Conservation (phyloP, 2,329 filamentous ascomycete genomes). For the Clarireedia hainanense region DNA sequence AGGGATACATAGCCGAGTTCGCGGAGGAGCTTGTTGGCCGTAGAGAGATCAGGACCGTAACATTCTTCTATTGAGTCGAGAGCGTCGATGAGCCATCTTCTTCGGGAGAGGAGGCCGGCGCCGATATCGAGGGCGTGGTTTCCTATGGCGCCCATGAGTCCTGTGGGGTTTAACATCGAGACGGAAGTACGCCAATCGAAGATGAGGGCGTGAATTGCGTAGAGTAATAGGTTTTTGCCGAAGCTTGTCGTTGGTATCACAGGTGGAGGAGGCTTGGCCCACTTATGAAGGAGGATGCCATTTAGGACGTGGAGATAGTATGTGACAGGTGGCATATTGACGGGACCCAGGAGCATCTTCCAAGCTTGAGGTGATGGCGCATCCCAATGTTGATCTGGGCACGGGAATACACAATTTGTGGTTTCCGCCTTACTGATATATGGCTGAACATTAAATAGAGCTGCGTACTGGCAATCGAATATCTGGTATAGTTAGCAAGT, state of each 20-base stretch:
- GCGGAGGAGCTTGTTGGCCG: slow-evolving; percentile 18
- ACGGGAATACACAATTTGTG: slow-evolving; percentile 26
- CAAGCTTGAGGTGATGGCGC: slow-evolving; percentile 18
- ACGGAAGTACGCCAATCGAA: slow-evolving; percentile 26
- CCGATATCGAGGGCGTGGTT: slow-evolving; percentile 22
- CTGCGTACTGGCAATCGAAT: slow-evolving; percentile 25
- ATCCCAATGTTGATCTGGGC: slow-evolving; percentile 22
- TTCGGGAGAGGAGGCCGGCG: slow-evolving; percentile 14
- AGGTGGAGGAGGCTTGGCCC: slow-evolving; percentile 23
- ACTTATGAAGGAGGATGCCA: slow-evolving; percentile 24
- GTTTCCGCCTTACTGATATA: slow-evolving; percentile 26
- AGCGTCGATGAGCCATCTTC: slow-evolving; percentile 21
- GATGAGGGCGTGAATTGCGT: slow-evolving; percentile 25
- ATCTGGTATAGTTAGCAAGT: slow-evolving; percentile 13
- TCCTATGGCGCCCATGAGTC: slow-evolving; percentile 21
- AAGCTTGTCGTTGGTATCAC: slow-evolving; percentile 18
- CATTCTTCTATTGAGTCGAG: slow-evolving; percentile 23
- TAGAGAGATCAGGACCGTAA: slow-evolving; percentile 13
- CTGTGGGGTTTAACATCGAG: slow-evolving; percentile 25
- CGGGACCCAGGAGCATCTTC: slow-evolving; percentile 19
- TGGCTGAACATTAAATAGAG: slow-evolving; percentile 26
- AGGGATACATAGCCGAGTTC: slow-evolving; percentile 21
- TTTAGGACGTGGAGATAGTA: slow-evolving; percentile 26
- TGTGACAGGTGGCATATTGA: slow-evolving; percentile 17
- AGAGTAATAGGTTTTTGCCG: slow-evolving; percentile 24